Percentiles rank a stretch among this genome's conserved stretches.
Conservation (phyloP, 1,139 yeast species). For the Debaryomyces udenii region DNA sequence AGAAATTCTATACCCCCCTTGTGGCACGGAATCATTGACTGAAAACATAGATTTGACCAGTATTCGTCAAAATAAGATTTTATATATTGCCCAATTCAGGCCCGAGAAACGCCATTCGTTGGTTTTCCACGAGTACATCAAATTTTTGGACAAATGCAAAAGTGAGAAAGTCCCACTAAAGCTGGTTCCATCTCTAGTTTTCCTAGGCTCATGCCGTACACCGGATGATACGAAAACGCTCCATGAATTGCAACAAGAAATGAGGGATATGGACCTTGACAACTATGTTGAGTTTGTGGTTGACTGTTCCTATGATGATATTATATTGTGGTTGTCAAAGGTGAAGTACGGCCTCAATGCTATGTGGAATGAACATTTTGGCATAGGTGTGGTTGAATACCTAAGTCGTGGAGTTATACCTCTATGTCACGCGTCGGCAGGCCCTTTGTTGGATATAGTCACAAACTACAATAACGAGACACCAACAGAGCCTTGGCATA, state of each 20-base stretch:
- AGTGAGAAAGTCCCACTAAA: slow-evolving; percentile 21
- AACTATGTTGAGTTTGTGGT: slow-evolving; percentile 65
- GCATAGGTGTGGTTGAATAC: slow-evolving; percentile 96
- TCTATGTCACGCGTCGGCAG: slow-evolving; percentile 87
- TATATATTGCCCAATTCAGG: slow-evolving; percentile 90
- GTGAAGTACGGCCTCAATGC: slow-evolving; percentile 86
- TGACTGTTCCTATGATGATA: slow-evolving; percentile 72
- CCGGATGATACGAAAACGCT: slow-evolving; percentile 67
- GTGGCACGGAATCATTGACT: slow-evolving; percentile 62
- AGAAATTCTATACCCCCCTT: slow-evolving; percentile 79
- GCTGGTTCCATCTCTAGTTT: slow-evolving; percentile 55
- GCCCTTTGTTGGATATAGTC: slow-evolving; percentile 88
- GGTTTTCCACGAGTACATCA: slow-evolving; percentile 63
- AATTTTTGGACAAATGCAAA: slow-evolving; percentile 40
- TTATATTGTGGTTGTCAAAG: slow-evolving; percentile 55
- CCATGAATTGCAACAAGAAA: slow-evolving; percentile 46
- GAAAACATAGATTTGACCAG: slow-evolving; percentile 14
- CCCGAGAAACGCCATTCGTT: slow-evolving; percentile 91
- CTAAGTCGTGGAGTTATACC: slow-evolving; percentile 87
- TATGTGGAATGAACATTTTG: slow-evolving; percentile 99
- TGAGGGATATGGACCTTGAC: slow-evolving; percentile 48
- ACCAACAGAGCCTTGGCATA: slow-evolving; percentile 31
- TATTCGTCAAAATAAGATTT: slow-evolving; percentile 55
- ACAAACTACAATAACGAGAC: slow-evolving; percentile 21
- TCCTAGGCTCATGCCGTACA: slow-evolving; percentile 85